Percentiles rank a stretch among this genome's conserved stretches.
phyloP scores from a whole-genome alignment of 2,329 filamentous ascomycete species.

The Fusarium burgessii region DNA sequence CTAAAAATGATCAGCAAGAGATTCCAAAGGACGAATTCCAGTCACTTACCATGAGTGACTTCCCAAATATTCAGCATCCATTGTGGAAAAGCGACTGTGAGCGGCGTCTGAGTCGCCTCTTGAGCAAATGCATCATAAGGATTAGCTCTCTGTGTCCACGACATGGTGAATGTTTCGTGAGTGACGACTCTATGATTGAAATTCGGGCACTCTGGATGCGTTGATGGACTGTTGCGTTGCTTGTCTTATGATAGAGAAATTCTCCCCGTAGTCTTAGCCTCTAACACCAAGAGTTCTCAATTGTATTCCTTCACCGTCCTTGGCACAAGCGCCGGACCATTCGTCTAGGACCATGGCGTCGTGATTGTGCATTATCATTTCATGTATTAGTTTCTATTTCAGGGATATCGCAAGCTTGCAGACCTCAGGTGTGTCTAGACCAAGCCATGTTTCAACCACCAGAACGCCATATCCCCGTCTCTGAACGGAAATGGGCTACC shows the following conservation, averaged over 20 bases:
- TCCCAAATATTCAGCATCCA: slow-evolving; percentile 48
- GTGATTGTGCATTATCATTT: neutral
- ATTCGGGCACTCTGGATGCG: neutral
- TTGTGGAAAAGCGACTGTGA: slow-evolving; percentile 38
- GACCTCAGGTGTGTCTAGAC: slow-evolving; percentile 29
- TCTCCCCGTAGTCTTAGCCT: neutral
- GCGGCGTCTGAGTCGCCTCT: slow-evolving; percentile 38
- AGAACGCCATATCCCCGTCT: slow-evolving; percentile 19
- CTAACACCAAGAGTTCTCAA: neutral
- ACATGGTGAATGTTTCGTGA: slow-evolving; percentile 29
- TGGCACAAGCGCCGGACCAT: neutral
- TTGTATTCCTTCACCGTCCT: neutral
- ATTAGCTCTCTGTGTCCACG: slow-evolving; percentile 44
- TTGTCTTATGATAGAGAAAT: slow-evolving; percentile 14
- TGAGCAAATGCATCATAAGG: slow-evolving; percentile 44
- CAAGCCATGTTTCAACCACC: slow-evolving; percentile 39
- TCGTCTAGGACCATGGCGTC: slow-evolving; percentile 15
- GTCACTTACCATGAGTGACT: slow-evolving; percentile 36
- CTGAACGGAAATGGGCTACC: slow-evolving; percentile 20
- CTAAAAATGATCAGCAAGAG: slow-evolving; percentile 26
- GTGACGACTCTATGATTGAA: neutral
- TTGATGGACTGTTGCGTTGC: slow-evolving; percentile 3
- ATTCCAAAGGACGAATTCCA: fast-evolving
- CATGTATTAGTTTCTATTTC: slow-evolving; percentile 1
- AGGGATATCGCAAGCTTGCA: slow-evolving; percentile 1